Evolutionary conservation across 345 rosid species (phyloP).

Genomic region (Gossypium bickii): DNA sequence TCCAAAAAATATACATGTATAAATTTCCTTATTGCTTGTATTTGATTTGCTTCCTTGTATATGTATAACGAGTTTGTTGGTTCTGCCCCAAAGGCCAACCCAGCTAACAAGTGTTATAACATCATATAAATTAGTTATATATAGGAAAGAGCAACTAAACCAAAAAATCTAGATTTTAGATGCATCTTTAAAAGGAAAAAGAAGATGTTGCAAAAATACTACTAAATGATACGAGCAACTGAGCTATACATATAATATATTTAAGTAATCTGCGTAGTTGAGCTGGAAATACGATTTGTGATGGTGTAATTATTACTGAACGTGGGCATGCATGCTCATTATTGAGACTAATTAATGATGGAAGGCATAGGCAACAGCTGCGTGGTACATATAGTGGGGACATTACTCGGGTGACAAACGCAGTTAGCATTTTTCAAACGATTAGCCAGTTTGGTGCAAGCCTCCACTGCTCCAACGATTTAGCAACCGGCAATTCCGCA

Average conservation of each 20-base stretch:
- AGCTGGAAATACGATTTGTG: neutral
- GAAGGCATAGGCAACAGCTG: constrained; percentile 6
- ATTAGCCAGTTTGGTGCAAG: neutral
- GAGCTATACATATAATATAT: neutral
- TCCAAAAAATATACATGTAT: too few relatives aligned
- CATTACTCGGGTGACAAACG: neutral
- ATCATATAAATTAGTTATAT: neutral
- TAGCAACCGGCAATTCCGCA: neutral
- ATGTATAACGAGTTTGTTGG: too few relatives aligned
- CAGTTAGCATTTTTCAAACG: neutral
- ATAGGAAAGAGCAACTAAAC: neutral
- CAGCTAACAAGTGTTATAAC: neutral
- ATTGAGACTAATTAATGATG: neutral
- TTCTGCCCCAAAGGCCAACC: too few relatives aligned
- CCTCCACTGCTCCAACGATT: neutral
- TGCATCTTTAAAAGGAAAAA: neutral
- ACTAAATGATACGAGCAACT: neutral
- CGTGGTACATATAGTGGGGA: neutral
- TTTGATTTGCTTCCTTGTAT: too few relatives aligned
- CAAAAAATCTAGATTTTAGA: neutral
- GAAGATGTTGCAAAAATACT: too few relatives aligned
- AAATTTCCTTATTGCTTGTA: too few relatives aligned
- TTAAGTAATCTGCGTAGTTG: neutral
- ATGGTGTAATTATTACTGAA: neutral
- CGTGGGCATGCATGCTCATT: neutral